Evolutionary conservation across 768 basidiomycete species (phyloP), one percentile per base, ranked within the genome.

Genomic region (Collybiopsis confluens): DNA sequence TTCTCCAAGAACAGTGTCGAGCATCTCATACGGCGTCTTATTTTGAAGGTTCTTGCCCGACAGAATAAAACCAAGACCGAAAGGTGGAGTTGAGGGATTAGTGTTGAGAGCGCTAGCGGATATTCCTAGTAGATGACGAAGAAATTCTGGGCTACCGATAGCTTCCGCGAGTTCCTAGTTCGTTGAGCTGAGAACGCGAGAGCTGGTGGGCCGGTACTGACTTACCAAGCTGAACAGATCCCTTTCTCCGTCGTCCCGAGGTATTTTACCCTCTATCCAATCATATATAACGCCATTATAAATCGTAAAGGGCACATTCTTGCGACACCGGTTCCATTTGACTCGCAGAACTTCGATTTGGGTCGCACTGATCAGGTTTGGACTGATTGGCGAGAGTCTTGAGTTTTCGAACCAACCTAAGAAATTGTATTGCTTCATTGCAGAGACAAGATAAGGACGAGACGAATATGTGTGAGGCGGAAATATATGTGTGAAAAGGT

Each of bases 311-410:
- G 45, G 45, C 5, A 47, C 45, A 10, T 35, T n/a, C 21, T 20
- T 15, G 30, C 45, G n/a, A 47, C n/a, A 20, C 4, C 45, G 45
- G n/a, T 33, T 47, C 26, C 45, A 47, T 47, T 47, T 47, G 16
- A 30, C 45, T 47, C 30, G 45, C 21, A 35, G 20, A 35, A 28
- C 45, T 47, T 47, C 30, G n/a, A 47, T 27, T 20, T 47, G 45
- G 26, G 30, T 47, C 4, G 9, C 16, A 6, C 18, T 47, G 27
- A 47, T 30, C 8, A 36, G 9, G 45, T 47, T 35, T 9, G 18
- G 30, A 5, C 18, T 33, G 2, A 11, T 1, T 33, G 23, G 8
- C 8, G n/a, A 21, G 10, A 18, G 0, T 6, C 3, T 10, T 18
- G 16, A 20, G 43, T 20, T 9, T 11, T 21, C 15, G 18, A 47